These are phyloP conservation scores for Pythium dissimile DNA, from an alignment of 352 stramenopile genomes.

Conservation along the genomic window DNA sequence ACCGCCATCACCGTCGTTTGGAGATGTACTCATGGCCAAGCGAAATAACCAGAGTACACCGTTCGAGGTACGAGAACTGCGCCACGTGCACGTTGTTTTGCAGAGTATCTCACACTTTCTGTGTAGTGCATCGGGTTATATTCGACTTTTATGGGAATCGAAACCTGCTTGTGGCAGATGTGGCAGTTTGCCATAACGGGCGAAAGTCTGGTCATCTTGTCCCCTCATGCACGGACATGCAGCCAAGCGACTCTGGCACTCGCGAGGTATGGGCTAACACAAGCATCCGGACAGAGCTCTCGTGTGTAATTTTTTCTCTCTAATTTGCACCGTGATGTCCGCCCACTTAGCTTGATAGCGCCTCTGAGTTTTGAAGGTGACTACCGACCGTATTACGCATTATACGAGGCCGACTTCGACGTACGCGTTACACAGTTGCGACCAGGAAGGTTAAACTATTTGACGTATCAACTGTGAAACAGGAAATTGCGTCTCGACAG, in stretches of 20 bases:
- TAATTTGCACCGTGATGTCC: neutral
- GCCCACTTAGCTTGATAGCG: constrained; percentile 79
- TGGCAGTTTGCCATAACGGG: constrained; percentile 86
- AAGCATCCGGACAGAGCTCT: too few relatives aligned
- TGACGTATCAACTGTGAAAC: neutral
- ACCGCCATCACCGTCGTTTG: constrained; percentile 58
- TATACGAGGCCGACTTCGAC: constrained; percentile 86
- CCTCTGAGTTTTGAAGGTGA: constrained; percentile 79
- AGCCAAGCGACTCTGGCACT: constrained; percentile 80
- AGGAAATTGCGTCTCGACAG: constrained; percentile 56
- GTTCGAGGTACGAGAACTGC: constrained; percentile 45
- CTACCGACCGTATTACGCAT: constrained; percentile 81
- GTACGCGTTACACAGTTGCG: constrained; percentile 22
- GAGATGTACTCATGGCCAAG: constrained; percentile 66
- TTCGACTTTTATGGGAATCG: constrained; percentile 77
- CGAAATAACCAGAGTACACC: constrained; percentile 39
- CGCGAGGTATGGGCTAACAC: constrained; percentile 50
- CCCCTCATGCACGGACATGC: constrained; percentile 73
- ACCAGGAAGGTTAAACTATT: neutral
- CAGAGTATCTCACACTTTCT: neutral
- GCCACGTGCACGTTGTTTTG: neutral
- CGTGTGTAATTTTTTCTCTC: neutral
- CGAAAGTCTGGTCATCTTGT: constrained; percentile 76
- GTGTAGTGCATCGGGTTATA: constrained; percentile 73
- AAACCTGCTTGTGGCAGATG: constrained; percentile 70